phyloP scores from a whole-genome alignment of 2,329 filamentous ascomycete genomes.

The Botrytis byssoidea region DNA sequence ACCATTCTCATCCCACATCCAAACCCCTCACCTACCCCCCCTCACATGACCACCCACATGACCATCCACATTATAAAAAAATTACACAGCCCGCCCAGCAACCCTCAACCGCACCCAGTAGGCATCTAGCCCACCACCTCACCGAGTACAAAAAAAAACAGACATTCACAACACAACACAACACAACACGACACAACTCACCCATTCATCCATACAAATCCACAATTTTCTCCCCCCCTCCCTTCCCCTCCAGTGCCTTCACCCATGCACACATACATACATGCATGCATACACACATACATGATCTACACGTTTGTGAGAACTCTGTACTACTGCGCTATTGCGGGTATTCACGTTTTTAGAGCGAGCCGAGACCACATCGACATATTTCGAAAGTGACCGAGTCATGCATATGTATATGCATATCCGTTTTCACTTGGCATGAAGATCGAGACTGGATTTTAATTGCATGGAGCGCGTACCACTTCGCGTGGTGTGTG shows the following conservation, averaged over 20 bases:
- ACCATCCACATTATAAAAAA: background rate
- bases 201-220: background rate
- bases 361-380: background rate
- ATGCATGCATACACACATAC: background rate
- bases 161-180: background rate
- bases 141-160: background rate
- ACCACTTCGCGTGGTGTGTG: background rate
- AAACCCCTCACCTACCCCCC: background rate
- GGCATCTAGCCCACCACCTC: background rate
- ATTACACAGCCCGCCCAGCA: background rate
- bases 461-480: background rate
- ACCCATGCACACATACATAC: too few species aligned
- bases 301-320: background rate
- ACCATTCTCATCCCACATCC: background rate
- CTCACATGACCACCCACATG: background rate
- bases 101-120: too few species aligned
- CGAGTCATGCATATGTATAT: background rate
- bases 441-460: background rate
- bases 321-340: background rate
- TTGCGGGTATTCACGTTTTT: background rate
- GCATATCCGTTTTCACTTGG: slow-evolving; percentile 1
- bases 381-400: background rate
- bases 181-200: background rate
- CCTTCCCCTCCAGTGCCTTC: background rate
- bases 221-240: background rate